Evolutionary conservation across 352 stramenopile species (phyloP), one percentile per base, ranked within the genome.

Genomic region (Globisporangium radiosum): DNA sequence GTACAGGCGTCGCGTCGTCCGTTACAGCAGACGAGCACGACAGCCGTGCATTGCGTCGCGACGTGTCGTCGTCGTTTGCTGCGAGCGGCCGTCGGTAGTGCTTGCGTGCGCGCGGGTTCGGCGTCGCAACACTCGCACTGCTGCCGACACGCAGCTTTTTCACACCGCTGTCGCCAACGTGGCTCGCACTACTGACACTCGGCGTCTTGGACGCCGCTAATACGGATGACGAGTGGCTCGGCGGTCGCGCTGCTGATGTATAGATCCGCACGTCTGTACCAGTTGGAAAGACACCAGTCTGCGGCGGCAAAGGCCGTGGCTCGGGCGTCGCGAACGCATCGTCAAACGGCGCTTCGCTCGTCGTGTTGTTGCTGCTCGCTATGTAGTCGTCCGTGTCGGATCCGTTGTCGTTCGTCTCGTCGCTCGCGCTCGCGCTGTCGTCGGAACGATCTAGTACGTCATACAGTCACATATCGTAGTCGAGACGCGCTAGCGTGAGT

Each of bases 11-110:
- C 4, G 75, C 74, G 51, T 84, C 73, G n/a, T 87, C 78, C 1
- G 77, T 75, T 10, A 69, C 57, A 9, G 66, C 69, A 19, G 75
- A 77, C 37, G 81, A 91, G 47, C 88, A 89, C 19, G 78, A 80
- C 11, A 88, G 47, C 5, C 81, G 81, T 15, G 77, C 64, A 57
- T 80, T 78, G 19, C 70, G 57, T 56, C 65, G 68, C 19, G 67
- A 54, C 51, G 82, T 78, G 47, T 90, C 79, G 42, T 85, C 78
- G 42, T 85, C 78, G 17, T 64, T 89, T 42, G 85, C 81, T 47
- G 66, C 60, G 3, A 89, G 56, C 47, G 79, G 78, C 37, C 82
- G 71, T 36, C 82, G 66, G 17, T 78, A 72, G 8, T 62, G 62
- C 63, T 77, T 90, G 33, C 75, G 72, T 7, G 62, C 39, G 1